Base-by-base conservation (phyloP, 2,329 filamentous ascomycete species). In the Colletotrichum horii region DNA sequence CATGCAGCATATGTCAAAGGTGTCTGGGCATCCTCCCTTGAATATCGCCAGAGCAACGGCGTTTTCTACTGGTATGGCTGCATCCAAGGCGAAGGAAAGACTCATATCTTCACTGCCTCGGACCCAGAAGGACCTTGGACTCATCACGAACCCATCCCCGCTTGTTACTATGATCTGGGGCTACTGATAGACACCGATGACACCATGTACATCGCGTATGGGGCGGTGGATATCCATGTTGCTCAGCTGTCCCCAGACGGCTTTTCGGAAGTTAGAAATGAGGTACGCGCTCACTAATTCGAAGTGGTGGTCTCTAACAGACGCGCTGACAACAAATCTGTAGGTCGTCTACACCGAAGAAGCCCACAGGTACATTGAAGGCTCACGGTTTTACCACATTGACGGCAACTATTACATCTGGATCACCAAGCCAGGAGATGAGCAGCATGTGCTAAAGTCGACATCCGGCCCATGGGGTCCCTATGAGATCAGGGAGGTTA, bases 371-470 rank as follows among this genome's bases (percentile, higher is more conserved):
- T 58, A 58, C 55, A 82, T 91, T 6, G 90, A 92, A 77, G 90
- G 89, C 6, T 83, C 84, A 0, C 85, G 89, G 2, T 86, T 92
- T 81, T 92, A 93, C 80, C 89, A 91, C 75, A 86, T 85, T 68
- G 86, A 90, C 43, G 89, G 87, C 2, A 82, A 79, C 1, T 91
- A 91, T 81, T 92, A 90, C 77, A 89, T 92, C 74, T 85, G 89
- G 62, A 79, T 86, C 4, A 89, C 87, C 0, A 82, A 85, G 6
- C 87, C 88, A 0, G 86, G 86, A 3, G 83, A 84, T 34, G 80
- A 80, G 1, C 86, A 90, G 73, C 88, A 84, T 69, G 87, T 91
- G 0, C 85, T 89, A 34, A 88, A 88, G 73, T 85, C 88, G 1
- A 82, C 82, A 4, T 87, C 80, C 55, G 55, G 55, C 1, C 86